These are phyloP conservation scores for Geopyxis carbonaria DNA, from an alignment of 495 filamentous ascomycete species.

Conservation along the genomic window DNA sequence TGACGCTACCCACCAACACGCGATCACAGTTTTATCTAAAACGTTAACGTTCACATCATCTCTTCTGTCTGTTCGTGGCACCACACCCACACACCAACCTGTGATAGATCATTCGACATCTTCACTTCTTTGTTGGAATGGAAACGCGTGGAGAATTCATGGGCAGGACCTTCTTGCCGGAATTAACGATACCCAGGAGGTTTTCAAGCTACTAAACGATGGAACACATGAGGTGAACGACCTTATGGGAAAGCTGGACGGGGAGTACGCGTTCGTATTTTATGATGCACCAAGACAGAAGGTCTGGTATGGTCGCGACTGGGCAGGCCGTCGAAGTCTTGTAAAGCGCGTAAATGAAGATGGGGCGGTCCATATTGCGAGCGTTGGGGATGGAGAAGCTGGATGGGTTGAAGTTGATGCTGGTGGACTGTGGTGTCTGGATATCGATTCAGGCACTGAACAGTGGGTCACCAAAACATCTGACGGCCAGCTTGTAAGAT, in stretches of 20 bases:
- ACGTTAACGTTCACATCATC: slow-evolving; percentile 55
- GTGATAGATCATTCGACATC: slow-evolving; percentile 41
- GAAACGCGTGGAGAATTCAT: slow-evolving; percentile 78
- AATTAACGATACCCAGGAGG: slow-evolving; percentile 59
- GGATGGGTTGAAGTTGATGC: slow-evolving; percentile 68
- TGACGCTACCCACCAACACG: slow-evolving; percentile 12
- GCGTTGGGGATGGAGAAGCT: slow-evolving; percentile 44
- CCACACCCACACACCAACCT: slow-evolving; percentile 54
- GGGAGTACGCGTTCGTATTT: slow-evolving; percentile 85
- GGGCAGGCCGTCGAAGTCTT: slow-evolving; percentile 70
- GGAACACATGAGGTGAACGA: too few relatives aligned
- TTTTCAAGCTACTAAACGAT: slow-evolving; percentile 54
- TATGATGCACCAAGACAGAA: slow-evolving; percentile 44
- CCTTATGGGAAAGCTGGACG: slow-evolving; percentile 38
- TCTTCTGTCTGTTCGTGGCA: slow-evolving; percentile 70
- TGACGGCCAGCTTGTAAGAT: neutral
- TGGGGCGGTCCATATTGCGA: slow-evolving; percentile 46
- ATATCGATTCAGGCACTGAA: slow-evolving; percentile 28
- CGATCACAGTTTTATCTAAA: slow-evolving; percentile 2
- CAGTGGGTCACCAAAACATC: slow-evolving; percentile 8
- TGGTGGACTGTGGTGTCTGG: slow-evolving; percentile 53
- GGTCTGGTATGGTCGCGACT: slow-evolving; percentile 70
- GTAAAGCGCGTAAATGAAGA: slow-evolving; percentile 32
- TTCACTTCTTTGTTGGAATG: slow-evolving; percentile 89
- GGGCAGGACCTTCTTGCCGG: slow-evolving; percentile 30